Percentiles rank a stretch among this genome's conserved stretches.
phyloP scores from a whole-genome alignment of 768 basidiomycete genomes.

The Tricholoma sp. region DNA sequence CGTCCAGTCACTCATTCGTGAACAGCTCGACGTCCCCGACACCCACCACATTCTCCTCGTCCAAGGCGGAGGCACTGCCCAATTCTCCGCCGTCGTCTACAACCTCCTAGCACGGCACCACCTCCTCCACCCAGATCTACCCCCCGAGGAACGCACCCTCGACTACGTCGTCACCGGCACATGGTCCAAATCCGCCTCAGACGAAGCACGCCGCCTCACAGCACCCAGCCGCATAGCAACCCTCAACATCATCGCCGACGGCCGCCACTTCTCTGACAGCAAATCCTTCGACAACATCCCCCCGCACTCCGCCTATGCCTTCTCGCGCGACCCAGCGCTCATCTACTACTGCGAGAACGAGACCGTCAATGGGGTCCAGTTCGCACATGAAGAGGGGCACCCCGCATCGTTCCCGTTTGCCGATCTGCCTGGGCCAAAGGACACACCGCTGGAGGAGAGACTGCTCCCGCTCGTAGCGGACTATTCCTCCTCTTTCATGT shows the following conservation, averaged over 20 bases:
- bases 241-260: constrained; percentile 70
- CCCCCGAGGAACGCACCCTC: constrained; percentile 51
- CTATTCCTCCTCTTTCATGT: constrained; percentile 97
- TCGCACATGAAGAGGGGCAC: constrained; percentile 49
- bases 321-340: constrained; percentile 78
- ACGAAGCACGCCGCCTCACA: constrained; percentile 75
- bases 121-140: constrained; percentile 61
- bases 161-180: constrained; percentile 93
- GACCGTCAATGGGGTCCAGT: constrained; percentile 94
- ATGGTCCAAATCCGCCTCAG: constrained; percentile 84
- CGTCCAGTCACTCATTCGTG: constrained; percentile 63
- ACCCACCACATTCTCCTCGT: constrained; percentile 88
- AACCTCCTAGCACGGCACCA: constrained; percentile 87
- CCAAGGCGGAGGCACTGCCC: constrained; percentile 89
- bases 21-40: constrained; percentile 74
- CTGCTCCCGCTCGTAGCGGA: constrained; percentile 86
- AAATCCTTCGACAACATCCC: constrained; percentile 82
- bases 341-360: constrained; percentile 99
- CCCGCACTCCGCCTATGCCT: constrained; percentile 61
- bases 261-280: constrained; percentile 57
- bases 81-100: constrained; percentile 89
- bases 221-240: constrained; percentile 28
- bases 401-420: constrained; percentile 80
- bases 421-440: constrained; percentile 37
- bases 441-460: constrained; percentile 21